These are phyloP conservation scores for Begonia peltatifolia DNA, from an alignment of 306 rosid species.

Conservation along the genomic window DNA sequence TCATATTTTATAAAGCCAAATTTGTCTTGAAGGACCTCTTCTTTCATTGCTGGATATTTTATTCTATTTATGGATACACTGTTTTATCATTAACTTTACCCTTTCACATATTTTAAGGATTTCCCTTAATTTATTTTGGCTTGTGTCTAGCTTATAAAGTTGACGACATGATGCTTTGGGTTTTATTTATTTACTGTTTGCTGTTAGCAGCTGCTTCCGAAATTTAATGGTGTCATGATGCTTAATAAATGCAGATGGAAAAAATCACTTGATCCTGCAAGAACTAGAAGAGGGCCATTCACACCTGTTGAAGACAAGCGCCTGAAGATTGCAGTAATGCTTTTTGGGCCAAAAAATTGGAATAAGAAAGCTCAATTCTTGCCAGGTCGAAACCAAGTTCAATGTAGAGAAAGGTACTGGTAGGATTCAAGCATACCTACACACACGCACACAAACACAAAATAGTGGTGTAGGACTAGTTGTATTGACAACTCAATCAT, in stretches of 20 bases:
- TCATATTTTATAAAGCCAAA: not conserved
- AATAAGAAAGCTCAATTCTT: conserved; percentile 67
- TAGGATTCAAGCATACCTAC: not conserved
- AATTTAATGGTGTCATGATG: not conserved
- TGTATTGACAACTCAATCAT: too few species aligned
- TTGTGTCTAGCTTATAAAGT: too few species aligned
- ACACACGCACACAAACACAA: too few species aligned
- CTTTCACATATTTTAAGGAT: too few species aligned
- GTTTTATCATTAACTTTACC: too few species aligned
- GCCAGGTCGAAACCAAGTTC: conserved; percentile 84
- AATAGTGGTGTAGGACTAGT: too few species aligned
- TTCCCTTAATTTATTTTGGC: too few species aligned
- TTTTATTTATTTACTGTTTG: too few species aligned
- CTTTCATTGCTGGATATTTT: not conserved
- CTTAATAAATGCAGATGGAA: conserved; percentile 55
- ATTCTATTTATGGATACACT: not conserved
- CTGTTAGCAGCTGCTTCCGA: too few species aligned
- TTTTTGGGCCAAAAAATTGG: conserved; percentile 86
- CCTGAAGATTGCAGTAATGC: conserved; percentile 68
- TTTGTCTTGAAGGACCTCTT: not conserved
- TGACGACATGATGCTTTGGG: too few species aligned
- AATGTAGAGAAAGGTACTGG: conserved; percentile 86
- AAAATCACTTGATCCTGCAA: conserved; percentile 60
- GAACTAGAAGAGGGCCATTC: conserved; percentile 56
- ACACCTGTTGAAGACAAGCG: conserved; percentile 62